Evolutionary conservation across 2,329 filamentous ascomycete species (phyloP), one percentile per base, ranked within the genome.

Genomic region (Phyllachora maydis): DNA sequence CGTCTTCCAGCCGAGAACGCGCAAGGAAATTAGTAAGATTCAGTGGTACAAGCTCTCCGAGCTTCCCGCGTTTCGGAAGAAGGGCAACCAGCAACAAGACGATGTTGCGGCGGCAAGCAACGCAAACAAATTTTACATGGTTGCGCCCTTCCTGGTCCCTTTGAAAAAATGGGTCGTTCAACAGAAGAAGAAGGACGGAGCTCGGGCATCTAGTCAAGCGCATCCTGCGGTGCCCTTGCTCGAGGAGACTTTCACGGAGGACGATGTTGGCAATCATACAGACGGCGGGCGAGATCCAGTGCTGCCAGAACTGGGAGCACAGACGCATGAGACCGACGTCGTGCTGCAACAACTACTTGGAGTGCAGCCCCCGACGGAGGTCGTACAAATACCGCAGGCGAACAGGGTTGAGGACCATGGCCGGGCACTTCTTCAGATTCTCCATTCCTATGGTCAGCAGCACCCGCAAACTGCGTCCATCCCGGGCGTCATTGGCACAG

Each of bases 1-100:
- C 1, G 47, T 70, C 29, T 98, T 98, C 40, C 76, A 85, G 45
- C 79, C 90, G 4, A 72, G 72, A 35, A 95, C 88, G 5, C 64
- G 90, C 26, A 95, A 95, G 47, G 90, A 98, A 46, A 98, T 98
- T 41, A 91, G 85, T 49, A 90, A 81, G 49, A 92, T 98, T 29
- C 59, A 79, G 42, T 98, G 88, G 88, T 93, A 90, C 51, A 79
- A 71, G 35, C 55, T 98, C 19, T 76, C 75, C 0, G 82, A 93
- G 30, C 60, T 98, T 14, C 85, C 88, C 1, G 79, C 77, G 0
- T 70, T 79, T 37, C 69, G 71, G 26, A 77, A 75, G 43, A 82
- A 74, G 40, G 56, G 56, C 11, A 45, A 45, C 22, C 53, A 54
- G 8, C 58, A 65, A 10, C 59, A 68, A n/a, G 59, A 66, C 21